Percentiles rank a stretch among this genome's conserved stretches.
Conservation (phyloP, 352 stramenopile genomes). For the Plasmopara muralis region DNA sequence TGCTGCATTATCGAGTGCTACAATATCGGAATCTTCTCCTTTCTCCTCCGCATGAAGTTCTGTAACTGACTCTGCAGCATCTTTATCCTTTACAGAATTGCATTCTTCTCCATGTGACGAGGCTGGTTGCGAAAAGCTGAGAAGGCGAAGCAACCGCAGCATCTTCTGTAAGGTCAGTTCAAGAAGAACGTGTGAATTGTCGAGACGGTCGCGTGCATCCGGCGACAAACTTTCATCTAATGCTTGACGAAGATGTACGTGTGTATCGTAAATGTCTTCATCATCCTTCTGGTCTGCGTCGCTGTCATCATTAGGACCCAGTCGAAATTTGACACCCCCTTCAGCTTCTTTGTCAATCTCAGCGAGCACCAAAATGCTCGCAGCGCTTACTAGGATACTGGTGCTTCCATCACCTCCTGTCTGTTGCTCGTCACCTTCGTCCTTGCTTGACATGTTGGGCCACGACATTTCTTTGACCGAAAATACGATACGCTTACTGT, state of each 20-base stretch:
- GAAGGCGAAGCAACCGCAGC: constrained; percentile 56
- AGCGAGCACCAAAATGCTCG: constrained; percentile 55
- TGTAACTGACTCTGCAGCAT: constrained; percentile 4
- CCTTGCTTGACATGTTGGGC: constrained; percentile 48
- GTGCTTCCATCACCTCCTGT: constrained; percentile 15
- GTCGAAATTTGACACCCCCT: constrained; percentile 63
- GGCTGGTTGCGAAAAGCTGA: constrained; percentile 61
- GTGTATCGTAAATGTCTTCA: constrained; percentile 54
- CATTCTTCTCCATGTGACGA: constrained; percentile 2
- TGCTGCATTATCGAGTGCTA: neutral
- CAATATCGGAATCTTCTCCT: constrained; percentile 13
- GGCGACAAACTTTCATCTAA: constrained; percentile 60
- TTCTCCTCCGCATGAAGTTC: constrained; percentile 10
- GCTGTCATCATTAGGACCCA: constrained; percentile 34
- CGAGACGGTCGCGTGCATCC: constrained; percentile 64
- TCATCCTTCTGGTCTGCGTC: constrained; percentile 9
- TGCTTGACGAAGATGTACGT: constrained; percentile 58
- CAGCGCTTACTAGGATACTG: constrained; percentile 29
- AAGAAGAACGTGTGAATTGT: constrained; percentile 77
- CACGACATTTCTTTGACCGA: constrained; percentile 68
- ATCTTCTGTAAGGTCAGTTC: constrained; percentile 70
- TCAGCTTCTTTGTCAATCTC: constrained; percentile 58
- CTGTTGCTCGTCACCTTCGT: constrained; percentile 15
- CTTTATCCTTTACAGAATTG: constrained; percentile 4
- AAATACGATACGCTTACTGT: constrained; percentile 61